A percentile compares a stretch with the other conserved stretches of the same genome.
Evolutionary conservation across 495 filamentous ascomycete genomes (phyloP).

Genomic region (Aspergillus diversus): DNA sequence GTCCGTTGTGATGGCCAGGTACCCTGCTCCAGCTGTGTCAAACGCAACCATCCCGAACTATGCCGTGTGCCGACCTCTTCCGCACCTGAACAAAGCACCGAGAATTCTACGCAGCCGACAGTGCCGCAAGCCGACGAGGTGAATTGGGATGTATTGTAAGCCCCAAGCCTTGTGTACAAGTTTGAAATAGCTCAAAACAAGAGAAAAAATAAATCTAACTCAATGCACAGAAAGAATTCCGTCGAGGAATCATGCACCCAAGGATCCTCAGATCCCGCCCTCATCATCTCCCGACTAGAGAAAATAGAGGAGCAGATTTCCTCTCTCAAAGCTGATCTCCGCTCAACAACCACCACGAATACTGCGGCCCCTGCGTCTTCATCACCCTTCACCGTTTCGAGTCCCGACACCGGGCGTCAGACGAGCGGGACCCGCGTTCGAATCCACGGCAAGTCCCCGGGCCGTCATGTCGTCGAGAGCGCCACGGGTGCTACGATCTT

Average conservation of each 20-base stretch:
- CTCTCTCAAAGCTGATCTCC: constrained; percentile 28
- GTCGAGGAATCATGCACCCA: background rate
- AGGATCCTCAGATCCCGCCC: constrained; percentile 7
- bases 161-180: background rate
- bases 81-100: background rate
- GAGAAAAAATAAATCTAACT: too few species aligned
- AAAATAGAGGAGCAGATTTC: constrained; percentile 29
- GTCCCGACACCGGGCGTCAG: background rate
- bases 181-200: too few species aligned
- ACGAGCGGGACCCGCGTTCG: background rate
- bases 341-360: background rate
- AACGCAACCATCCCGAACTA: constrained; percentile 62
- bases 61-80: constrained; percentile 40
- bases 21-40: constrained; percentile 67
- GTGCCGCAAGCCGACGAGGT: background rate
- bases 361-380: background rate
- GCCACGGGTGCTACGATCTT: constrained; percentile 33
- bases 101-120: background rate
- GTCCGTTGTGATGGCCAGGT: constrained; percentile 64
- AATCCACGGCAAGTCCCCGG: constrained; percentile 22
- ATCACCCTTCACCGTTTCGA: background rate
- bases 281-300: constrained; percentile 24
- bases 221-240: background rate
- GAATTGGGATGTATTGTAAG: constrained; percentile 13
- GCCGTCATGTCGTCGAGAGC: constrained; percentile 29